A percentile compares a stretch with the other conserved stretches of the same genome.
phyloP scores from a whole-genome alignment of 495 filamentous ascomycete species.

The Talaromyces ruber region DNA sequence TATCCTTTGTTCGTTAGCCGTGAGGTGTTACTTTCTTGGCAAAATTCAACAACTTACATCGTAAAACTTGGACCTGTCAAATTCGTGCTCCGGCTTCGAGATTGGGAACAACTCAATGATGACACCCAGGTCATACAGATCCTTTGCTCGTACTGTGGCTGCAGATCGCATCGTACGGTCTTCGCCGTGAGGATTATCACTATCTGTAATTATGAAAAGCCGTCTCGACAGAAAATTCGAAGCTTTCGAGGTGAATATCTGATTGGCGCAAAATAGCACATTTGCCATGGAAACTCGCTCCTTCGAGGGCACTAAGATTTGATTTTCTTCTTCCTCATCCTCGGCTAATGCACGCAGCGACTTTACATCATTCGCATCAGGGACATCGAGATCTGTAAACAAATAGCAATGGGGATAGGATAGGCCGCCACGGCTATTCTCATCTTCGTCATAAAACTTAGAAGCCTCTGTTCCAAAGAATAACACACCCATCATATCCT shows the following conservation, averaged over 20 bases:
- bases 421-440: constrained; percentile 46
- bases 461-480: constrained; percentile 86
- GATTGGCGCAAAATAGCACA: constrained; percentile 88
- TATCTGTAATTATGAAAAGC: constrained; percentile 91
- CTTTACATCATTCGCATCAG: constrained; percentile 80
- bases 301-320: constrained; percentile 59
- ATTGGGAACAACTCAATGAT: constrained; percentile 93
- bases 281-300: constrained; percentile 77
- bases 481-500: constrained; percentile 96
- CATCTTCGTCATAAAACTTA: constrained; percentile 67
- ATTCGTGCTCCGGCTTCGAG: constrained; percentile 60
- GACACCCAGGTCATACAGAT: constrained; percentile 91
- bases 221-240: constrained; percentile 88
- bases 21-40: background rate
- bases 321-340: constrained; percentile 52
- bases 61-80: constrained; percentile 84
- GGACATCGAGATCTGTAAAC: constrained; percentile 80
- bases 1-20: constrained; percentile 46
- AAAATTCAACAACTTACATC: constrained; percentile 48
- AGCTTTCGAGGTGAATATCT: constrained; percentile 92
- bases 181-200: constrained; percentile 74
- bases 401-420: constrained; percentile 91
- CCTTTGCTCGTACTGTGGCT: constrained; percentile 81
- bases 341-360: constrained; percentile 64
- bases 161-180: constrained; percentile 63